These are phyloP conservation scores for Jatropha curcas DNA, from an alignment of 345 rosid species.

Conservation along the genomic window DNA sequence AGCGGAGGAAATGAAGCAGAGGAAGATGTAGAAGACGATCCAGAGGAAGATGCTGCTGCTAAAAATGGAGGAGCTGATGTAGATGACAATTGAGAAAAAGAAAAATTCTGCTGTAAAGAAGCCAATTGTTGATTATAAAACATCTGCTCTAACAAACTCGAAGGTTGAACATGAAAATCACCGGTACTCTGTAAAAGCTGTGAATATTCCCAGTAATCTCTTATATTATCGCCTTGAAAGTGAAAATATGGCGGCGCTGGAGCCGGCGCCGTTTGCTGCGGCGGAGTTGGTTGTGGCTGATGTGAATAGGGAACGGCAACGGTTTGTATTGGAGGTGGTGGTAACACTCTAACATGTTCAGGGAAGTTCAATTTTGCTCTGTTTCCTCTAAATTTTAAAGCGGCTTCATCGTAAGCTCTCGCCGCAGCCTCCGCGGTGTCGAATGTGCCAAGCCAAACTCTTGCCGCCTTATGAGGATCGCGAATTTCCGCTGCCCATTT, in stretches of 20 bases:
- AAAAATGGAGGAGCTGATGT: neutral
- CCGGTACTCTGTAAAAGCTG: conserved; percentile 51
- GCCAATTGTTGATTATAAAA: conserved; percentile 32
- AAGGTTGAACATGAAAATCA: conserved; percentile 24
- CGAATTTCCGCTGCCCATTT: conserved; percentile 96
- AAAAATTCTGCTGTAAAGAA: conserved; percentile 16
- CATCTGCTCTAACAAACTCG: conserved; percentile 38
- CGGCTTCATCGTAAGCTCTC: conserved; percentile 87
- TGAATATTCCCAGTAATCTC: conserved; percentile 50
- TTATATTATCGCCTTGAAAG: conserved; percentile 25
- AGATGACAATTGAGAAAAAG: conserved; percentile 19
- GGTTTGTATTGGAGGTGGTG: conserved; percentile 20
- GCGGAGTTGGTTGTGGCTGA: conserved; percentile 23
- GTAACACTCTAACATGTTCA: conserved; percentile 44
- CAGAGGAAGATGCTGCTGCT: conserved; percentile 6
- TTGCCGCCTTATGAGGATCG: conserved; percentile 75
- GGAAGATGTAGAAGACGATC: conserved; percentile 23
- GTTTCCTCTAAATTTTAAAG: conserved; percentile 78
- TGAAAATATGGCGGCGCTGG: conserved; percentile 25
- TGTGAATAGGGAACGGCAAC: conserved; percentile 26
- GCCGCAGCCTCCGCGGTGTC: conserved; percentile 87
- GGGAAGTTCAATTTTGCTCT: conserved; percentile 87
- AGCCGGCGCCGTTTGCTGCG: neutral
- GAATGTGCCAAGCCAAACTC: conserved; percentile 92
- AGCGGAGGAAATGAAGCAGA: conserved; percentile 51